Evolutionary conservation across 2,329 filamentous ascomycete genomes (phyloP).

Genomic region (Colletotrichum kahawae): DNA sequence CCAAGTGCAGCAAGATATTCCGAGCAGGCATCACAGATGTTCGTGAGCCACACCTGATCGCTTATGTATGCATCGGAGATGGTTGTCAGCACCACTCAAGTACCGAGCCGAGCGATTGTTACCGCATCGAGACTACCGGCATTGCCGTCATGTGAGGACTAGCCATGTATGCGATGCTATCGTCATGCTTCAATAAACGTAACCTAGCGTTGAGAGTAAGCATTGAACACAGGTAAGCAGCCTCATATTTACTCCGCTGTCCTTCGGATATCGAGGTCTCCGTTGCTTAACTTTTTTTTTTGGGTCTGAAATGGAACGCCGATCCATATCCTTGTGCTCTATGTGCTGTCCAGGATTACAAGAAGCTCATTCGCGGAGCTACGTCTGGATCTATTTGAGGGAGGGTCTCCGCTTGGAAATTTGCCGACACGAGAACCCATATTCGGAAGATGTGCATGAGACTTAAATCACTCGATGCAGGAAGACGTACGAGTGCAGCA

Average conservation of each 20-base stretch:
- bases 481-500: neutral
- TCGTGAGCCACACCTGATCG: neutral
- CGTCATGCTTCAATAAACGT: neutral
- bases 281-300: neutral
- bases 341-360: constrained; percentile 23
- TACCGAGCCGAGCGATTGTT: neutral
- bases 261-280: neutral
- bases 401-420: constrained; percentile 25
- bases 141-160: neutral
- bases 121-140: neutral
- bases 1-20: neutral
- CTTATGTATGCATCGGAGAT: neutral
- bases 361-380: constrained; percentile 26
- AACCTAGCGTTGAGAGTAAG: neutral
- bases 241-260: neutral
- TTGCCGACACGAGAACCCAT: constrained; percentile 1
- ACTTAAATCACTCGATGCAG: neutral
- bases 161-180: neutral
- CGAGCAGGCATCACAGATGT: neutral
- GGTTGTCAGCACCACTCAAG: neutral
- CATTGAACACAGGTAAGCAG: neutral
- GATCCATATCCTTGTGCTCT: neutral
- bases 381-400: constrained; percentile 25
- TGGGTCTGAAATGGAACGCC: constrained; percentile 12
- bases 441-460: neutral